A percentile compares a stretch with the other conserved stretches of the same genome.
Conservation (phyloP, 192 early-diverging fungal species). For the Backusella circina region DNA sequence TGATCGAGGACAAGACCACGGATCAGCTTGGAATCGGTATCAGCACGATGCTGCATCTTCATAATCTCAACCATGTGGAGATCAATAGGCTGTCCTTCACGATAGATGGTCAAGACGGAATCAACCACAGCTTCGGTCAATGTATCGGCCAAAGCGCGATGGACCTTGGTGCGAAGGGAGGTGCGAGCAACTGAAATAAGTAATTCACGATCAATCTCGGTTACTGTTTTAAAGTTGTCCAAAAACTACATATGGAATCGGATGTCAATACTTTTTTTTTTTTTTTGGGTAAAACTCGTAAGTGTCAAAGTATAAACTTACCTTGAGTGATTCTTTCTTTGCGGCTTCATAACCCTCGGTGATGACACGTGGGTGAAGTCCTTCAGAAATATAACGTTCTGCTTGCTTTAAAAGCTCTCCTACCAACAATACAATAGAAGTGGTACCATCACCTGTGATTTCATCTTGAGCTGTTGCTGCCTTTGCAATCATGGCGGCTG, state of each 20-base stretch:
- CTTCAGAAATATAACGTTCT: slow-evolving; percentile 90
- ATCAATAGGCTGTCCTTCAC: slow-evolving; percentile 86
- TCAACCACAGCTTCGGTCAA: slow-evolving; percentile 97
- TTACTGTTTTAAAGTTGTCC: slow-evolving; percentile 76
- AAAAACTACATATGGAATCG: slow-evolving; percentile 68
- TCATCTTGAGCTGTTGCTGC: slow-evolving; percentile 99
- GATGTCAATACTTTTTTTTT: not conserved
- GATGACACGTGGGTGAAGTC: slow-evolving; percentile 93
- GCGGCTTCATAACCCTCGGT: slow-evolving; percentile 97
- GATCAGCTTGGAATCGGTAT: slow-evolving; percentile 89
- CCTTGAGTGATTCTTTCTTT: slow-evolving; percentile 92
- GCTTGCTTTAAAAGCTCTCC: slow-evolving; percentile 98
- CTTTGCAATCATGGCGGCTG: slow-evolving; percentile 98
- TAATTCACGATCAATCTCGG: slow-evolving; percentile 82
- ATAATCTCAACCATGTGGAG: slow-evolving; percentile 99
- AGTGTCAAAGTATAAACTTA: slow-evolving; percentile 53
- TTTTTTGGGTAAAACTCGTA: not conserved
- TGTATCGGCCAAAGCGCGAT: slow-evolving; percentile 80
- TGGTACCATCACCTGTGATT: slow-evolving; percentile 98
- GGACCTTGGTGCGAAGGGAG: slow-evolving; percentile 93
- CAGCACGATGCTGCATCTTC: slow-evolving; percentile 99
- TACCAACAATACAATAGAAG: slow-evolving; percentile 93
- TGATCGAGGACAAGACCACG: slow-evolving; percentile 97
- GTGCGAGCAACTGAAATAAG: slow-evolving; percentile 91
- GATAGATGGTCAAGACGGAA: slow-evolving; percentile 85